Base-by-base conservation (phyloP, 805 yeast species). In the Starmera caribaea region DNA sequence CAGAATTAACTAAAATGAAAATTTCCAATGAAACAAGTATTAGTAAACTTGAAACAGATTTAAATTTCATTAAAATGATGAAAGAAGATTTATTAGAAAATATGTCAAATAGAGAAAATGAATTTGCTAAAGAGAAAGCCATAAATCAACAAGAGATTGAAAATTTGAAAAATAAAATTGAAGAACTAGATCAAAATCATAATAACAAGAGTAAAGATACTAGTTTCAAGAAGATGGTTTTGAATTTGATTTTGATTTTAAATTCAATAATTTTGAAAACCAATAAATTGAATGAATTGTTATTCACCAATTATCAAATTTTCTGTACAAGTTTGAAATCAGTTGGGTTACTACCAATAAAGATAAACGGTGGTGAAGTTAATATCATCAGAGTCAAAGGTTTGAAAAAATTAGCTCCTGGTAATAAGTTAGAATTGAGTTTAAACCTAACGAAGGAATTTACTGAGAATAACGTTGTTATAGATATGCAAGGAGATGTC, bases 301-400 rank as follows among this genome's bases (percentile, higher is more conserved):
- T 67, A 24, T 59, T 53, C 5, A 39, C 40, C 1, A 43, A 48
- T 36, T 54, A 53, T 32, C 45, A 45, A 10, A 31, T 46, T 2
- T 42, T 49, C 3, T 45, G 50, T 33, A 26, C 46, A 17, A 49
- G 50, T 34, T 45, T 54, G 38, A 51, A 47, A 36, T 46, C 53
- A 2, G 77, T 88, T 68, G 96, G 97, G 0, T 64, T 88, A 36
- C 67, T 87, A 30, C 68, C 84, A 36, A 66, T 73, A 2, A 67
- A 68, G 37, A 71, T 69, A 32, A 55, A 55, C 2, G 50, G 57
- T 11, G 63, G 66, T 14, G 63, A 58, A 9, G 63, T 69, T 34
- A 69, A 69, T 38, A 74, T 84, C 26, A 77, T 77, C 36, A 69
- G 97, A 44, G 96, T 87, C 3, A 84, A 84, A 54, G 96, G 96